Percentiles rank a stretch among this genome's conserved stretches.
These are phyloP conservation scores for Trichophyton benhamiae DNA, from an alignment of 2,329 filamentous ascomycete genomes.

Conservation along the genomic window DNA sequence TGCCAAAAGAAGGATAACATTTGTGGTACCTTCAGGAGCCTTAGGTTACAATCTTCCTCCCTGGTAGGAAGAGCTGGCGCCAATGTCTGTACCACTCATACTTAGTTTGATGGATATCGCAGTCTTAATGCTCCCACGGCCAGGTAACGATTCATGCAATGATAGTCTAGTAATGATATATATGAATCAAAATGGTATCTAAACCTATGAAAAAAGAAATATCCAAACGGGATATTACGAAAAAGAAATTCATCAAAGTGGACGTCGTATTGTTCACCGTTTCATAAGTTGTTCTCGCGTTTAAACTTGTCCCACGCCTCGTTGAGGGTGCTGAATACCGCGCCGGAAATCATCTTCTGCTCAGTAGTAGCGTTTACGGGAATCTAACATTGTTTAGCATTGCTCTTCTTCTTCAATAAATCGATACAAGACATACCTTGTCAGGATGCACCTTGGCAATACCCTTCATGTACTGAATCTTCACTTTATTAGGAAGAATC, in stretches of 20 bases:
- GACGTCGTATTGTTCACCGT: background rate
- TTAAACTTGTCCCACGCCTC: conserved; percentile 60
- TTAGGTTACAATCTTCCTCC: too few relatives aligned
- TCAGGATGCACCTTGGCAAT: conserved; percentile 98
- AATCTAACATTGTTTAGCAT: conserved; percentile 34
- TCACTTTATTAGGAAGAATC: conserved; percentile 86
- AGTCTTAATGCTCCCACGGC: too few relatives aligned
- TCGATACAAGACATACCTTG: conserved; percentile 56
- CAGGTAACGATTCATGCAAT: background rate
- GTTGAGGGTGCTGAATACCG: conserved; percentile 53
- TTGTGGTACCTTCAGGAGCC: too few relatives aligned
- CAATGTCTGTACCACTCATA: too few relatives aligned
- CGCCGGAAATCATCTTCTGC: conserved; percentile 53
- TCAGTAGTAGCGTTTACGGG: conserved; percentile 52
- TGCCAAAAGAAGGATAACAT: too few relatives aligned
- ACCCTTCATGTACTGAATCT: conserved; percentile 97
- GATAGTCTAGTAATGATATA: background rate
- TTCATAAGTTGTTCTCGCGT: conserved; percentile 46
- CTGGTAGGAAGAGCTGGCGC: too few relatives aligned
- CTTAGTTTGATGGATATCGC: too few relatives aligned
- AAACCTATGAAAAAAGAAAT: background rate
- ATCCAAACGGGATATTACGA: background rate
- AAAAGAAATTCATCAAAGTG: background rate
- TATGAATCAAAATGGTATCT: background rate
- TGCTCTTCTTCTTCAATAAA: background rate